Conservation (phyloP, 208 protist species). For the Wallacemonas sp. region DNA sequence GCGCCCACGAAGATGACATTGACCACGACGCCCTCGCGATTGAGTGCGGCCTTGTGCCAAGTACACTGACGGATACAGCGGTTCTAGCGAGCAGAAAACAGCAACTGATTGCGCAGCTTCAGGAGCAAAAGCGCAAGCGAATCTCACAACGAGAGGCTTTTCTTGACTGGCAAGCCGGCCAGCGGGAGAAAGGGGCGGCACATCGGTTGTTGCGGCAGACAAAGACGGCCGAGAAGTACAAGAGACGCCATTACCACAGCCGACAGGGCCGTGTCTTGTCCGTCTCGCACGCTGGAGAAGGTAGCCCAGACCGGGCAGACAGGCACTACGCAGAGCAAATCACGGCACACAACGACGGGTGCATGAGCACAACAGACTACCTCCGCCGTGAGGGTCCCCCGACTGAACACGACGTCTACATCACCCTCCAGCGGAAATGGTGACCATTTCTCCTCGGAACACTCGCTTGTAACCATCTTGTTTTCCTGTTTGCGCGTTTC, state of each 20-base stretch:
- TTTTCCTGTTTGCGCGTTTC: background rate
- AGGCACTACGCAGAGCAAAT: background rate
- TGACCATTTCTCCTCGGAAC: background rate
- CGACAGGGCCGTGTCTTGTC: conserved; percentile 58
- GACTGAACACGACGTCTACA: conserved; percentile 9
- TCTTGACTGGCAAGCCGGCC: conserved; percentile 79
- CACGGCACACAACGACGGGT: background rate
- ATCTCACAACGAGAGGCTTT: conserved; percentile 77
- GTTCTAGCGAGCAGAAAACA: conserved; percentile 38
- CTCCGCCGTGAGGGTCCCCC: background rate
- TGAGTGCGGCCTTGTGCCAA: conserved; percentile 36
- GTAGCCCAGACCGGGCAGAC: background rate
- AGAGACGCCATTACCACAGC: conserved; percentile 74
- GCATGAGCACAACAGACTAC: conserved; percentile 12
- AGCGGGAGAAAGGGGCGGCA: conserved; percentile 85
- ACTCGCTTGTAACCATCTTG: background rate
- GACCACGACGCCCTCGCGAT: conserved; percentile 47
- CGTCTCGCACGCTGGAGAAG: conserved; percentile 20
- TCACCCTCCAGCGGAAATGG: conserved; percentile 12
- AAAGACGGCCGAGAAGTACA: conserved; percentile 73
- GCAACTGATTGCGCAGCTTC: conserved; percentile 47
- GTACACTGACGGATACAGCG: conserved; percentile 15
- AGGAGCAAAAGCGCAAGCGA: conserved; percentile 56
- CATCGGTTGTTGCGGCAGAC: conserved; percentile 70
- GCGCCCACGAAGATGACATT: conserved; percentile 30